These are phyloP conservation scores for Lipomyces kockii DNA, from an alignment of 805 yeast species.

Conservation along the genomic window DNA sequence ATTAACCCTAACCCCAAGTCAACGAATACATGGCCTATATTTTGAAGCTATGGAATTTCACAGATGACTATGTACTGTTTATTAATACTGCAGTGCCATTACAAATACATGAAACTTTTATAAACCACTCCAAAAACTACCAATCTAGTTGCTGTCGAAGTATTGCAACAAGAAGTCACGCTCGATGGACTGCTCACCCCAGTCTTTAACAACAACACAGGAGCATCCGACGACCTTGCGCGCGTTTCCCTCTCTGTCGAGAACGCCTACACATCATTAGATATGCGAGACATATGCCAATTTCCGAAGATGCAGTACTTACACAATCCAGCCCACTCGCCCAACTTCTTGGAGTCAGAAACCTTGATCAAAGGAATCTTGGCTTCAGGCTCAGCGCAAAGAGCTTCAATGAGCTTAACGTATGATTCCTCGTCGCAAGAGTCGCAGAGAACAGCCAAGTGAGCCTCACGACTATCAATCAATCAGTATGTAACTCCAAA, in stretches of 20 bases:
- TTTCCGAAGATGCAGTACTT: background rate
- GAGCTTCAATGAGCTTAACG: slow-evolving; percentile 97
- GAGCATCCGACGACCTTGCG: slow-evolving; percentile 99
- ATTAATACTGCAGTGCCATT: background rate
- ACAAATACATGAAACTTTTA: slow-evolving; percentile 7
- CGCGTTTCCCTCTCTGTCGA: slow-evolving; percentile 99
- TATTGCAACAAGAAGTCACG: slow-evolving; percentile 94
- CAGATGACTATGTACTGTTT: slow-evolving; percentile 3
- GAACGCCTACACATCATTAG: slow-evolving; percentile 59
- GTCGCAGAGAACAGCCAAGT: slow-evolving; percentile 95
- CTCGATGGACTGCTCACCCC: slow-evolving; percentile 99
- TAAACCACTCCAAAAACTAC: background rate
- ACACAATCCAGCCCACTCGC: slow-evolving; percentile 99
- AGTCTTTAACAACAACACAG: slow-evolving; percentile 98
- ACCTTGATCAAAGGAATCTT: slow-evolving; percentile 98
- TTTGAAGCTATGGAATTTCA: background rate
- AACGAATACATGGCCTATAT: too few species aligned
- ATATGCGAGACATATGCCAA: background rate
- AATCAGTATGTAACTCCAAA: background rate
- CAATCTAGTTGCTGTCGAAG: slow-evolving; percentile 57
- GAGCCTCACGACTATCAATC: slow-evolving; percentile 71
- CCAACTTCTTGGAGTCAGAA: slow-evolving; percentile 98
- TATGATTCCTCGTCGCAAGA: slow-evolving; percentile 97
- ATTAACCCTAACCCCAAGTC: background rate
- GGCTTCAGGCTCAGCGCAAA: slow-evolving; percentile 96